These are phyloP conservation scores for Eleusine coracana DNA, from an alignment of 176 grass and related monocot genomes.

Conservation along the genomic window DNA sequence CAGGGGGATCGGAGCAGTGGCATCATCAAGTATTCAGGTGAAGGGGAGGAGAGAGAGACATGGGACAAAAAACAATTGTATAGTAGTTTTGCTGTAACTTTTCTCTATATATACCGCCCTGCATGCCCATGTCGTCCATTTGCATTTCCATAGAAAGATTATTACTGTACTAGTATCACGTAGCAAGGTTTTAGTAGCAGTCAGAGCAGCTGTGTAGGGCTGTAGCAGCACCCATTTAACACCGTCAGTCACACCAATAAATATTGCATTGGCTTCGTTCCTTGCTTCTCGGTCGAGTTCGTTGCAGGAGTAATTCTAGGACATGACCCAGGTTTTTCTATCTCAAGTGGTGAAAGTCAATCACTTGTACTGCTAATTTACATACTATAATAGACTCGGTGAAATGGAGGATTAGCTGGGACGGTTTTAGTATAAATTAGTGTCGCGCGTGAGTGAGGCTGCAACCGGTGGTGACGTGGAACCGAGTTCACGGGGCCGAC, in stretches of 20 bases:
- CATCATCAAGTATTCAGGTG: slow-evolving; percentile 49
- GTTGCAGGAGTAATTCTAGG: neutral
- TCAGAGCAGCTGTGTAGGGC: neutral
- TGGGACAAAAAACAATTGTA: slow-evolving; percentile 53
- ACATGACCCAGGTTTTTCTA: neutral
- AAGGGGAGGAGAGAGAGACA: neutral
- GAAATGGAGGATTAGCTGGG: neutral
- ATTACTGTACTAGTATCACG: neutral
- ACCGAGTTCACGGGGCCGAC: slow-evolving; percentile 24
- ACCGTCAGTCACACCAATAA: slow-evolving; percentile 29
- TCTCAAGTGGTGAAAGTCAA: neutral
- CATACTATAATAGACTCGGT: neutral
- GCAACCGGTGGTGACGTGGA: neutral
- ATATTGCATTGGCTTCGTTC: neutral
- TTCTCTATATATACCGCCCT: slow-evolving; percentile 39
- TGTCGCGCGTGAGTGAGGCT: neutral
- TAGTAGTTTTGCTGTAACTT: slow-evolving; percentile 65
- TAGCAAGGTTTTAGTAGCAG: neutral
- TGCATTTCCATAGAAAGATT: slow-evolving; percentile 19
- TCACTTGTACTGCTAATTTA: neutral
- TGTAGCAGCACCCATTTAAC: neutral
- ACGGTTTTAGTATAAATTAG: neutral
- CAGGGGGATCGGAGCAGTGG: slow-evolving; percentile 41
- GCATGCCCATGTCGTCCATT: slow-evolving; percentile 40
- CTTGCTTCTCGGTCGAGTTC: neutral